Evolutionary conservation across 2,329 filamentous ascomycete species (phyloP), one percentile per base, ranked within the genome.

Genomic region (Calonectria multiphialidica): DNA sequence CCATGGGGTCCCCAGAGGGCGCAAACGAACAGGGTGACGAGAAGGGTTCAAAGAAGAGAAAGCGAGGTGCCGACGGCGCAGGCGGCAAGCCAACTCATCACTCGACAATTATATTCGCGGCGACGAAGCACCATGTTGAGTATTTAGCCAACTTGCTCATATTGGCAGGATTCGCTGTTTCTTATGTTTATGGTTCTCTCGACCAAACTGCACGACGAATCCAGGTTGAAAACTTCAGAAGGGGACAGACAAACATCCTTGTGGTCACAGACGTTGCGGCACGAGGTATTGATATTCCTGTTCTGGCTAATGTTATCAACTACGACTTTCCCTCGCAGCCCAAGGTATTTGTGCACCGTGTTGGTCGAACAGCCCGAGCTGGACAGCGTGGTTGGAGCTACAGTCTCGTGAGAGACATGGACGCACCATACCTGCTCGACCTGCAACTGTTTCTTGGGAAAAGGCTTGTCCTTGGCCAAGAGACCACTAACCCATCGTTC

Each of bases 201-300:
- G 97, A 99, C 79, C 97, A 99, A 81, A 96, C 94, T 5, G 97
- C 97, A 37, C 93, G 97, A 82, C 95, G 96, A 81, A 93, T 95
- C 28, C 95, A 99, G 80, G 95, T 98, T 16, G 93, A 98, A 71
- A 93, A 96, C 75, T 99, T 99, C 83, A 90, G 97, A 71, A 89
- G 88, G 28, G 97, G 97, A 8, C 90, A 93, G 75, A 94, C 95
- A 0, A 96, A 98, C 77, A 95, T 99, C 59, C 86, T 99, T 10
- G 96, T 99, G 3, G 96, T 98, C 53, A 99, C 97, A 1, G 97
- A 99, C 82, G 95, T 99, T 66, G 97, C 97, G 16, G 97, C 97
- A 25, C 91, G 97, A 88, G 96, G 97, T 91, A 97, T 99, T 73
- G 97, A 99, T 91, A 98, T 99, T 77, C 97, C 97, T 0, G 90